Conservation (phyloP, 345 rosid species). For the Sisymbrium irio region DNA sequence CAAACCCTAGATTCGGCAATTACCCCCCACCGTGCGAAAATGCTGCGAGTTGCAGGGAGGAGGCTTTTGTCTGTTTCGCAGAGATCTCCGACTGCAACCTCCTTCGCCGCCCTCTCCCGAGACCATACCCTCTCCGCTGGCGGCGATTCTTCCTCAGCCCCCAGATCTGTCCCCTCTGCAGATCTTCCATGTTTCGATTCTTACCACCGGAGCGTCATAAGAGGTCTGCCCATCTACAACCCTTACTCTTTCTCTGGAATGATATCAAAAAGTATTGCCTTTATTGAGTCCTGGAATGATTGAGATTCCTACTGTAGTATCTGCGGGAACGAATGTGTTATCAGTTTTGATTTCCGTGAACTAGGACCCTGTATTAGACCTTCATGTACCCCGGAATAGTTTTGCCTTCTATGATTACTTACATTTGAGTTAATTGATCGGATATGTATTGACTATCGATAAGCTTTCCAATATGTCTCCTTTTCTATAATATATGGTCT, state of each 20-base stretch:
- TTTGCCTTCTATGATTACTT: neutral
- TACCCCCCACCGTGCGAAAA: conserved; percentile 32
- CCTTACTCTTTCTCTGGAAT: neutral
- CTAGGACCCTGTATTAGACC: neutral
- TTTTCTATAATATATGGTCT: neutral
- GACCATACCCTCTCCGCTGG: conserved; percentile 30
- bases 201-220: conserved; percentile 39
- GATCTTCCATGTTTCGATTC: conserved; percentile 41
- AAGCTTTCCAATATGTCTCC: neutral
- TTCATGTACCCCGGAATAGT: neutral
- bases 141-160: conserved; percentile 20
- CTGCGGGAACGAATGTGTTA: neutral
- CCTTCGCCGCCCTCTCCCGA: conserved; percentile 38
- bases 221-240: conserved; percentile 44
- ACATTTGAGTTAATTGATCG: neutral
- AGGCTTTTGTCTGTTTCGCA: conserved; percentile 54
- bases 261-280: neutral
- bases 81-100: conserved; percentile 43
- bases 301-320: neutral
- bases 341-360: neutral
- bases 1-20: conserved; percentile 30
- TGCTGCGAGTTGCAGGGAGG: conserved; percentile 83
- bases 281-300: neutral
- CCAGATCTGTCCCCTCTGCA: conserved; percentile 22
- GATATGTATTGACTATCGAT: neutral